Percentiles rank a stretch among this genome's conserved stretches.
Evolutionary conservation across 2,329 filamentous ascomycete species (phyloP).

Genomic region (Rhinocladiella mackenziei): DNA sequence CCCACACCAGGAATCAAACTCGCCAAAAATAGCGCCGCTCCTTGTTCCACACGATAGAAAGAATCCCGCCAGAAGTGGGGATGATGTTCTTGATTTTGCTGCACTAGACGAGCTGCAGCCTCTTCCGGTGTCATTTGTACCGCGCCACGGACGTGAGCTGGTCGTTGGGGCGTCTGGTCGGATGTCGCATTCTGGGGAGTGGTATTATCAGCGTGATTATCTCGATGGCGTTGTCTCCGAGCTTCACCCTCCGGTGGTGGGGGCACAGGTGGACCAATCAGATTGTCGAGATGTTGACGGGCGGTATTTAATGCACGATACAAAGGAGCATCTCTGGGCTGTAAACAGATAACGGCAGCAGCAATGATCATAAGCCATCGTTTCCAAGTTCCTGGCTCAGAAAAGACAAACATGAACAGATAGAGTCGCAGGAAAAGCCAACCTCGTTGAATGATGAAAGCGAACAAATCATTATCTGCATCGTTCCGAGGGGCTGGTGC

Average conservation of each 20-base stretch:
- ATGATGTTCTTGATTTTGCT: constrained; percentile 22
- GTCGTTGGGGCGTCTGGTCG: constrained; percentile 7
- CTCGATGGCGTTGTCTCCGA: constrained; percentile 4
- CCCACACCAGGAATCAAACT: constrained; percentile 60
- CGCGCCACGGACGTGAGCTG: constrained; percentile 21
- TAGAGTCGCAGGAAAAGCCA: constrained; percentile 59
- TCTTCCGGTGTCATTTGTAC: constrained; percentile 26
- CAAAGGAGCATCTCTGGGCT: constrained; percentile 42
- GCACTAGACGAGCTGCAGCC: constrained; percentile 28
- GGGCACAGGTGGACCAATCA: constrained; percentile 31
- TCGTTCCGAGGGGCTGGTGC: constrained; percentile 15
- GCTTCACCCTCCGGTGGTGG: constrained; percentile 18
- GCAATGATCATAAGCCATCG: constrained; percentile 40
- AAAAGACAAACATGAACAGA: constrained; percentile 57
- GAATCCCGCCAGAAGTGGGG: constrained; percentile 20
- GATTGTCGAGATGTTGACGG: constrained; percentile 43
- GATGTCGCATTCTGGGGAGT: background rate
- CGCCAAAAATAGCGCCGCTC: constrained; percentile 58
- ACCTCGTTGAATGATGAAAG: constrained; percentile 42
- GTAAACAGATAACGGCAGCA: constrained; percentile 38
- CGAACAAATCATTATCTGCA: constrained; percentile 36
- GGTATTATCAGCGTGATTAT: constrained; percentile 3
- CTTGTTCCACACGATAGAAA: constrained; percentile 46
- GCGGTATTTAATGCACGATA: constrained; percentile 38
- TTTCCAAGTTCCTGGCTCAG: constrained; percentile 46